Percentiles rank a stretch among this genome's conserved stretches.
Conservation (phyloP, 371 early-diverging fungal species). For the Choanephora cucurbitarum region DNA sequence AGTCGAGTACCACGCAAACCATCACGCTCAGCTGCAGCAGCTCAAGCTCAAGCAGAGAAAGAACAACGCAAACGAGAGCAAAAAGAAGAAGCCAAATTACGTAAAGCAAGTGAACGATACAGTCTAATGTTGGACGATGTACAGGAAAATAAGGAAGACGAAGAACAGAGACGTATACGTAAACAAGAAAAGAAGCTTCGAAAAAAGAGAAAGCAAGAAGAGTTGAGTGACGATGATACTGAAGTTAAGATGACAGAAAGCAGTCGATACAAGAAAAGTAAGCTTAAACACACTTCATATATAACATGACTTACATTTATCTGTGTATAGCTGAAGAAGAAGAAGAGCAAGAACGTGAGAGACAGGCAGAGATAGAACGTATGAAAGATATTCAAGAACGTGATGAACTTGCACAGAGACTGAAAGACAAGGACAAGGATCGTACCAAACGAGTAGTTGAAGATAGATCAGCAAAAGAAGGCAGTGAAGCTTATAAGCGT, state of each 20-base stretch:
- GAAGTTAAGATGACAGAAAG: slow-evolving; percentile 46
- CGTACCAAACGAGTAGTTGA: slow-evolving; percentile 80
- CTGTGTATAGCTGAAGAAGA: slow-evolving; percentile 10
- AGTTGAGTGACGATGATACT: slow-evolving; percentile 59
- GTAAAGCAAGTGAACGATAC: slow-evolving; percentile 64
- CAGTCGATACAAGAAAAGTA: slow-evolving; percentile 34
- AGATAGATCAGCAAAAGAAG: slow-evolving; percentile 77
- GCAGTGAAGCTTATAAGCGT: slow-evolving; percentile 70
- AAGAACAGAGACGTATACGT: slow-evolving; percentile 29
- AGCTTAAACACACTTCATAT: background rate
- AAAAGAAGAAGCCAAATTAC: slow-evolving; percentile 54
- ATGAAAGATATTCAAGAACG: slow-evolving; percentile 77
- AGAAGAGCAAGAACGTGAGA: slow-evolving; percentile 49
- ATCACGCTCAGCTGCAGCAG: slow-evolving; percentile 25
- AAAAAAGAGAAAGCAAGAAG: slow-evolving; percentile 55
- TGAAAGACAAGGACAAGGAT: slow-evolving; percentile 83
- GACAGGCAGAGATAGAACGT: slow-evolving; percentile 46
- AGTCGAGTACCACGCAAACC: slow-evolving; percentile 56
- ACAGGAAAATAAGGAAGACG: slow-evolving; percentile 24
- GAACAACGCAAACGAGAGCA: slow-evolving; percentile 53
- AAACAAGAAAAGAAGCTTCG: slow-evolving; percentile 55
- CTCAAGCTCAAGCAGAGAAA: slow-evolving; percentile 39
- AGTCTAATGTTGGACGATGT: slow-evolving; percentile 60
- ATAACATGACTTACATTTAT: background rate
- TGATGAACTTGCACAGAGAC: slow-evolving; percentile 86